Evolutionary conservation across 805 yeast species (phyloP).

Genomic region (Ogataea nonfermentans): DNA sequence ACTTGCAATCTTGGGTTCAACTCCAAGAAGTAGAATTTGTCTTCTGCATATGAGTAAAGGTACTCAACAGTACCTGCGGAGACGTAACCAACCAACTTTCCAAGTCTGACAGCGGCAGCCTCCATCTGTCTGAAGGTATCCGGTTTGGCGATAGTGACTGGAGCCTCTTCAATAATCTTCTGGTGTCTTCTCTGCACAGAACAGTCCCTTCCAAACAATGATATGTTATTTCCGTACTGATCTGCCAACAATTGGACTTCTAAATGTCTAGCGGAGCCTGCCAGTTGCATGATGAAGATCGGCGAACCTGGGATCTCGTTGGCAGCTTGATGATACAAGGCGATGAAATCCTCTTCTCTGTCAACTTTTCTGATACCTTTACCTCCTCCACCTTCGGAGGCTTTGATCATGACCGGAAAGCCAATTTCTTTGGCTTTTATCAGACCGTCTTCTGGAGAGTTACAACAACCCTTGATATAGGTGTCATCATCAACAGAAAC

Average conservation of each 20-base stretch:
- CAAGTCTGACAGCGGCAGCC: slow-evolving; percentile 94
- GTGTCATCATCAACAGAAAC: slow-evolving; percentile 86
- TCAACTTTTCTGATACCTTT: slow-evolving; percentile 98
- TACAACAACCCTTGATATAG: slow-evolving; percentile 86
- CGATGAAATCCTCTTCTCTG: slow-evolving; percentile 68
- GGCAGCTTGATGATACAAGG: slow-evolving; percentile 88
- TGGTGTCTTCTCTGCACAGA: slow-evolving; percentile 99
- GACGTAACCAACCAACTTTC: slow-evolving; percentile 95
- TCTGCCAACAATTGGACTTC: slow-evolving; percentile 98
- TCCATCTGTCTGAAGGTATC: slow-evolving; percentile 92
- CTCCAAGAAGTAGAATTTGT: slow-evolving; percentile 94
- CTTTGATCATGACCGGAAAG: slow-evolving; percentile 98
- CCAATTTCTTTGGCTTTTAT: slow-evolving; percentile 83
- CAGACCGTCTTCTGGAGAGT: slow-evolving; percentile 84
- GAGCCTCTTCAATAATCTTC: slow-evolving; percentile 98
- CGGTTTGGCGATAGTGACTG: slow-evolving; percentile 88
- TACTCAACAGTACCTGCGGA: slow-evolving; percentile 99
- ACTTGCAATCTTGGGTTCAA: slow-evolving; percentile 98
- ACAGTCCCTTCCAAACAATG: slow-evolving; percentile 98
- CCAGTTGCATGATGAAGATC: slow-evolving; percentile 94
- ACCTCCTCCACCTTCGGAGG: slow-evolving; percentile 99
- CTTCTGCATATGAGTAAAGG: slow-evolving; percentile 89
- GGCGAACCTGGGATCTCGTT: slow-evolving; percentile 99
- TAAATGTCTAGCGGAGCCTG: slow-evolving; percentile 96
- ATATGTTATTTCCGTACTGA: slow-evolving; percentile 96